phyloP scores from a whole-genome alignment of 2,329 filamentous ascomycete species.

The Incumbomyces delicatus region DNA sequence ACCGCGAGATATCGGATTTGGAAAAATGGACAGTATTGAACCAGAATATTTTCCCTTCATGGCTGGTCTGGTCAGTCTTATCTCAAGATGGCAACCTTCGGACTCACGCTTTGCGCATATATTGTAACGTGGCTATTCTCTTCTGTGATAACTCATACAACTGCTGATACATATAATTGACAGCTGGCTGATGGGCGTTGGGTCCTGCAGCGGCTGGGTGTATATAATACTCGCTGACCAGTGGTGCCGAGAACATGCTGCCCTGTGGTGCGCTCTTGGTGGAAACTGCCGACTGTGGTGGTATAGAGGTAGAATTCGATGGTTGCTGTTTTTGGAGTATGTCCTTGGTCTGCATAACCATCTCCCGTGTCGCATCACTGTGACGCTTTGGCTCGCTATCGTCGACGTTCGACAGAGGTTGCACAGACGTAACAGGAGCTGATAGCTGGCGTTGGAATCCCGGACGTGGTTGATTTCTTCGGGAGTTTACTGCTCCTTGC shows the following conservation, averaged over 20 bases:
- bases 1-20: slow-evolving; percentile 64
- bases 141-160: slow-evolving; percentile 83
- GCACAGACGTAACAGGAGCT: slow-evolving; percentile 7
- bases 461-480: slow-evolving; percentile 3
- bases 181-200: not conserved
- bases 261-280: not conserved
- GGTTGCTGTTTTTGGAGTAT: slow-evolving; percentile 1
- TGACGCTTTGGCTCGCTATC: not conserved
- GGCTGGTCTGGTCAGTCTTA: slow-evolving; percentile 42
- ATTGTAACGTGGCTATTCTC: slow-evolving; percentile 87
- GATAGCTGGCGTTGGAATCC: slow-evolving; percentile 7
- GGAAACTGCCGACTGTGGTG: not conserved
- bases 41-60: slow-evolving; percentile 93
- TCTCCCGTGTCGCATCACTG: slow-evolving; percentile 3
- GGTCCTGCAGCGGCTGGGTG: not conserved
- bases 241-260: slow-evolving; percentile 4
- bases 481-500: slow-evolving; percentile 1
- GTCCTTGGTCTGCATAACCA: not conserved
- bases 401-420: not conserved
- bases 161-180: slow-evolving; percentile 44
- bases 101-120: slow-evolving; percentile 79
- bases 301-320: not conserved
- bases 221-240: slow-evolving; percentile 2
- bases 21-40: slow-evolving; percentile 95
- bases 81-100: not conserved